Conservation (phyloP, 2,329 filamentous ascomycete genomes). For the Colletotrichum spaethianum region DNA sequence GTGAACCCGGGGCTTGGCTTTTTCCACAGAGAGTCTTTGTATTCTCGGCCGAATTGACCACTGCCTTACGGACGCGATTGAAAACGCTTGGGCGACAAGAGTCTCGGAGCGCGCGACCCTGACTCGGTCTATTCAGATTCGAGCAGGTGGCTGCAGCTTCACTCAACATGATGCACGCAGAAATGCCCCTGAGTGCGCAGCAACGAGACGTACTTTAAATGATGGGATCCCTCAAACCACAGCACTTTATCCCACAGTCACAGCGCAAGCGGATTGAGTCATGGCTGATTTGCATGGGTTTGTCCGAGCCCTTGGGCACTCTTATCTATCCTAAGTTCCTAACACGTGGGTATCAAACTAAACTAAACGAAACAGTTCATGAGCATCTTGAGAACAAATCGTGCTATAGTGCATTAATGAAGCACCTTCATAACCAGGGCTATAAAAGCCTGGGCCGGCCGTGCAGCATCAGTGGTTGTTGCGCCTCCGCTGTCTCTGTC, state of each 20-base stretch:
- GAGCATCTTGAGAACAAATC: neutral
- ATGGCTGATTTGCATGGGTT: neutral
- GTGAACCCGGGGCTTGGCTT: slow-evolving; percentile 32
- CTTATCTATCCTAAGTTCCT: neutral
- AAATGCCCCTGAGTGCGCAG: slow-evolving; percentile 16
- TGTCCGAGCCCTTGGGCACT: neutral
- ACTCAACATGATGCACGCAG: slow-evolving; percentile 32
- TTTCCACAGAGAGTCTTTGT: neutral
- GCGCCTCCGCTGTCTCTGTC: slow-evolving; percentile 28
- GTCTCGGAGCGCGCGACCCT: neutral
- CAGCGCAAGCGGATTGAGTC: slow-evolving; percentile 2
- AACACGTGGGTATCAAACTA: slow-evolving; percentile 25
- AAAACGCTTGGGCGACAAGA: neutral
- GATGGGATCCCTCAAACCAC: neutral
- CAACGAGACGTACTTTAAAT: neutral
- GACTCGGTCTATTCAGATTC: slow-evolving; percentile 7
- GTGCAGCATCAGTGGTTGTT: neutral
- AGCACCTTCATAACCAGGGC: neutral
- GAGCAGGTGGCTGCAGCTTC: slow-evolving; percentile 16
- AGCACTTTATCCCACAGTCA: neutral
- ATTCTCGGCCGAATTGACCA: slow-evolving; percentile 6
- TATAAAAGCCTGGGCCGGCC: neutral
- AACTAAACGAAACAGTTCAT: slow-evolving; percentile 28
- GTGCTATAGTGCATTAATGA: slow-evolving; percentile 3
- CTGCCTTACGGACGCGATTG: neutral